Base-by-base conservation (phyloP, 2,329 filamentous ascomycete genomes). In the Arthrinium phaeospermum region DNA sequence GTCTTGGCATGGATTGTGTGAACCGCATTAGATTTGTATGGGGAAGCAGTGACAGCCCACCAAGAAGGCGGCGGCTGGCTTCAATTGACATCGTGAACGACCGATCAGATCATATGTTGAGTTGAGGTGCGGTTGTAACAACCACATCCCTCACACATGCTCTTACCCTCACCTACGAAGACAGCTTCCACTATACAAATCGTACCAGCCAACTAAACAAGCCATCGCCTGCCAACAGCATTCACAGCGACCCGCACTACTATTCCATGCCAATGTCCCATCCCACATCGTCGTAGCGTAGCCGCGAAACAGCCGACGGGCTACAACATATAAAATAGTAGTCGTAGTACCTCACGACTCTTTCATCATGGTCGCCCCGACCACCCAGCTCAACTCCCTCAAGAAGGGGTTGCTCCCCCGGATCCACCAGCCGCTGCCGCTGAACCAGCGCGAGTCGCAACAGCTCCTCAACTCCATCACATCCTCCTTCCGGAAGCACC, bases 391-490 rank as follows among this genome's bases (percentile, higher is more conserved):
- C 68, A 77, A 77, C 74, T 82, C 82, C 47, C 76, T 85, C 75
- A 85, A 82, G 78, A 77, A 70, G 41, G 78, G 80, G 71, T 78
- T 86, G 71, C 80, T 87, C 71, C 82, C 83, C 10, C 80, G 81
- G 64, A 83, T 87, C 68, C 87, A 90, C 77, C 86, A 89, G 68
- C 88, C 88, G 8, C 80, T 87, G 1, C 84, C 87, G 1, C 81
- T 91, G 51, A 86, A 82, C 64, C 80, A 82, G 61, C 83, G 84
- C 71, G 86, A 90, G 71, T 87, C 87, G 37, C 84, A 88, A 73
- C 86, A 86, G 75, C 85, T 91, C 12, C 87, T 90, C 74, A 84
- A 89, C 71, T 84, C 85, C 46, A 83, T 91, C 70, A 91, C 89
- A 69, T 80, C 83, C 7, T 90, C 88, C 2, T 91, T 91, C 77